Percentiles rank a stretch among this genome's conserved stretches.
Evolutionary conservation across 75 land plant species (phyloP).

Genomic region (Sequoiadendron giganteum): DNA sequence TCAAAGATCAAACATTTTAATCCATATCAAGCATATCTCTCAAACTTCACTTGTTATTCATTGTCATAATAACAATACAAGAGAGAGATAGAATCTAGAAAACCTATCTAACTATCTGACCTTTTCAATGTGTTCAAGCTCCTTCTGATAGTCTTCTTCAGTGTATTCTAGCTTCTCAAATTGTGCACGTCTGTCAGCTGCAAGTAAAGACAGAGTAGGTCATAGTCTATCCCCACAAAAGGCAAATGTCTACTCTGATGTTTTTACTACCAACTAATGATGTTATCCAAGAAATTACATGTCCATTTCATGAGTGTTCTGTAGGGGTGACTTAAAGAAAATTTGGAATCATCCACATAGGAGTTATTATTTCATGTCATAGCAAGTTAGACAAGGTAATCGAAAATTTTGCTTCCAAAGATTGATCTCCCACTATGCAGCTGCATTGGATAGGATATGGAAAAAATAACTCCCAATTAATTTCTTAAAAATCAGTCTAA

Average conservation of each 20-base stretch:
- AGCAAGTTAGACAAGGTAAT: not conserved
- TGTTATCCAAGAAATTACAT: not conserved
- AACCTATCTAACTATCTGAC: slow-evolving; percentile 22
- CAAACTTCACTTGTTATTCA: not conserved
- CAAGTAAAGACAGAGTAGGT: slow-evolving; percentile 20
- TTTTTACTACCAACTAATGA: slow-evolving; percentile 3
- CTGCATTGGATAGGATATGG: slow-evolving; percentile 1
- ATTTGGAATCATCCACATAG: not conserved
- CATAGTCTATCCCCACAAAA: not conserved
- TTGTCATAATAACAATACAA: not conserved
- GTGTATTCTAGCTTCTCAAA: slow-evolving; percentile 92
- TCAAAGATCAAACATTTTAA: not conserved
- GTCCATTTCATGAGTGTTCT: not conserved
- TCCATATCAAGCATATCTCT: slow-evolving; percentile 1
- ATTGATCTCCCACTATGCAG: not conserved
- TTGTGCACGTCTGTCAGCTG: slow-evolving; percentile 99
- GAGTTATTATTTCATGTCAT: not conserved
- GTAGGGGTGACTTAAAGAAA: not conserved
- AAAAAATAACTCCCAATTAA: not conserved
- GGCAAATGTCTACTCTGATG: not conserved
- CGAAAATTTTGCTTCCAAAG: not conserved
- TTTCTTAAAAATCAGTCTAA: not conserved
- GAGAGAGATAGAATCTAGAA: not conserved
- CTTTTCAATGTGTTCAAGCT: slow-evolving; percentile 96
- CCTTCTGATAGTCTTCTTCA: slow-evolving; percentile 92